Evolutionary conservation across 2,329 filamentous ascomycete genomes (phyloP).

Genomic region (Beauveria rudraprayagi): DNA sequence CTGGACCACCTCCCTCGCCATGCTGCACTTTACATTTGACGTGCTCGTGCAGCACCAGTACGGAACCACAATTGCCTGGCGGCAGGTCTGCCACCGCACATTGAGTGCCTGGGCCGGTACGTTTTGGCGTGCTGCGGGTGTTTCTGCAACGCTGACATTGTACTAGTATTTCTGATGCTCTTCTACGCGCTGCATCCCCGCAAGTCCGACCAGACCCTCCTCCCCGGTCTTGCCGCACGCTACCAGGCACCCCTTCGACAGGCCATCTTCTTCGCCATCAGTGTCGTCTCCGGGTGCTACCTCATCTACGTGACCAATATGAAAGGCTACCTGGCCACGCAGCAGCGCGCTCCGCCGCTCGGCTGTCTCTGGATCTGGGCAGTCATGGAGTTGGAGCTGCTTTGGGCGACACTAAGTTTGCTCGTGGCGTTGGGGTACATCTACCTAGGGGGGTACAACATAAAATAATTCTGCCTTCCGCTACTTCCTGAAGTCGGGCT

Average conservation of each 20-base stretch:
- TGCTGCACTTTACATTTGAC: conserved; percentile 71
- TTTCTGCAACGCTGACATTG: conserved; percentile 28
- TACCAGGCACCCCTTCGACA: conserved; percentile 45
- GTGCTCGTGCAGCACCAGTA: conserved; percentile 75
- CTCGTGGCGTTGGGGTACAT: conserved; percentile 36
- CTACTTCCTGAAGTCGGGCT: background rate
- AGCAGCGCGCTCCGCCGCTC: conserved; percentile 85
- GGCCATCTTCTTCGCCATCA: conserved; percentile 54
- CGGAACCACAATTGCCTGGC: conserved; percentile 56
- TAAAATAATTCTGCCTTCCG: conserved; percentile 21
- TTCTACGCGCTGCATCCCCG: conserved; percentile 52
- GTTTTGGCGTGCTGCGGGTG: conserved; percentile 11
- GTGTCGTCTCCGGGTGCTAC: conserved; percentile 62
- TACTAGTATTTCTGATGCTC: conserved; percentile 37
- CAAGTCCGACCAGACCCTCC: conserved; percentile 36
- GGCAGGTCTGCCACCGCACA: conserved; percentile 43
- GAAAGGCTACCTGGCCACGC: conserved; percentile 74
- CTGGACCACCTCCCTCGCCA: conserved; percentile 55
- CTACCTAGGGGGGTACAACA: conserved; percentile 40
- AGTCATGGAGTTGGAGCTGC: conserved; percentile 74
- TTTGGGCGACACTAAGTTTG: conserved; percentile 53
- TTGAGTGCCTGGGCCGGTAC: conserved; percentile 45
- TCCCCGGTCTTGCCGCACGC: conserved; percentile 40
- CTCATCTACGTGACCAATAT: conserved; percentile 75
- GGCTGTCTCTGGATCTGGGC: conserved; percentile 92